Evolutionary conservation across 179 eudicot species (phyloP), one percentile per base, ranked within the genome.

Genomic region (Patellifolia procumbens): DNA sequence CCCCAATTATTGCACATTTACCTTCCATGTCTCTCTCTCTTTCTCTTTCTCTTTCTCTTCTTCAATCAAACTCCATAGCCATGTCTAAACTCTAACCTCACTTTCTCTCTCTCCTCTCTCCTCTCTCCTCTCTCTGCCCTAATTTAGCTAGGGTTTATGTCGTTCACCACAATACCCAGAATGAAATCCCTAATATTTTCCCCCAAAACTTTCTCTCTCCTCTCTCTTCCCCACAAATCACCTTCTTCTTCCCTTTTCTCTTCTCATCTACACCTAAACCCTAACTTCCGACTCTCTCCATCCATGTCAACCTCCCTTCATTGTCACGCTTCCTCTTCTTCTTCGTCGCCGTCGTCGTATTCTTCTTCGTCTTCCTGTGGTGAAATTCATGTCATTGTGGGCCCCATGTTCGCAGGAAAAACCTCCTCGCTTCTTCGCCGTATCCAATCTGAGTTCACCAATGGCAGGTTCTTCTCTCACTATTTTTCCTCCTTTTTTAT

Each of bases 331-430:
- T 28, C 64, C 60, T 52, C 65, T 72, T 58, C 69, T 5, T 64
- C 72, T 34, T 74, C 39, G 4, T 63, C 52, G 5, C 15, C 64
- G 32, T 13, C 48, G 72, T 26, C 70, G 16, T 7, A 17, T 29
- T 15, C 69, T 31, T 11, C 70, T 20, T 22, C 70, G 29, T 66
- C 51, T 42, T 68, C 56, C 8, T 46, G 12, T 16, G 97, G 98
- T 0, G 97, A 92, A 85, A 84, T 94, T 56, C 98, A 94, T 42
- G 96, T 94, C 39, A 94, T 92, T 13, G 83, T 92, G 52, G 97
- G 98, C 0, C 97, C 98, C 51, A 94, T 94, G 98, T 94, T 94
- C 62, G 98, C 98, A 17, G 97, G 98, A 4, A 92, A 94, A 76
- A 89, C 97, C 39, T 89, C 98, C 1, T 91, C 97, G 20, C 94